These are phyloP conservation scores for Phytomonas sp. DNA, from an alignment of 208 protist species.

Conservation along the genomic window DNA sequence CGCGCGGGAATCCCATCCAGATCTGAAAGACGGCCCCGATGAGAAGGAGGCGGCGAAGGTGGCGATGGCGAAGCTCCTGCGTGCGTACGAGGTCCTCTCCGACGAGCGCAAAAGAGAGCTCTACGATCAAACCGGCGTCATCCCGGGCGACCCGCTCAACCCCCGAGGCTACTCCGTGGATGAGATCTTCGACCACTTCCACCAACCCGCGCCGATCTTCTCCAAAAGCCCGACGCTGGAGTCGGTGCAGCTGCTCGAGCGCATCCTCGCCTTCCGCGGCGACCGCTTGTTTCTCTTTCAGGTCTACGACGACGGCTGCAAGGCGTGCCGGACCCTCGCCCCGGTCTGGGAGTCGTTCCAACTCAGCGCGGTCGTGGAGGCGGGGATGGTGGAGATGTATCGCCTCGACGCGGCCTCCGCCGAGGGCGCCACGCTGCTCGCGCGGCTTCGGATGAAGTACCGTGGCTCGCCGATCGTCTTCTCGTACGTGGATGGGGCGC, in stretches of 20 bases:
- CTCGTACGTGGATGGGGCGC: conserved; percentile 59
- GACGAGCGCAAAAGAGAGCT: conserved; percentile 53
- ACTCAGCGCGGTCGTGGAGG: conserved; percentile 46
- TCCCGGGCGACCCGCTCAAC: conserved; percentile 48
- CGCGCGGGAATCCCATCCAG: conserved; percentile 77
- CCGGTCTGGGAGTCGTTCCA: conserved; percentile 61
- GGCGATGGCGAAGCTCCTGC: conserved; percentile 71
- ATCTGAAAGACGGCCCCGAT: conserved; percentile 73
- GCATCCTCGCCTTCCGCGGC: conserved; percentile 59
- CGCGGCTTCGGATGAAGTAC: conserved; percentile 18
- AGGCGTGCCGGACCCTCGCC: conserved; percentile 47
- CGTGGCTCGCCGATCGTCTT: conserved; percentile 23
- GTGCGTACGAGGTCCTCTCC: conserved; percentile 70
- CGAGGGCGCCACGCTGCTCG: conserved; percentile 32
- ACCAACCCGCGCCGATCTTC: conserved; percentile 61
- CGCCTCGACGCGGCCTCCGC: conserved; percentile 66
- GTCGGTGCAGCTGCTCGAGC: conserved; percentile 22
- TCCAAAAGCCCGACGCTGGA: conserved; percentile 63
- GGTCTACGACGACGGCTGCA: conserved; percentile 64
- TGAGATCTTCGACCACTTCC: conserved; percentile 66
- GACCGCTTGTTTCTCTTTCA: conserved; percentile 60
- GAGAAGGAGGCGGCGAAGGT: conserved; percentile 82
- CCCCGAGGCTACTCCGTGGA: conserved; percentile 28
- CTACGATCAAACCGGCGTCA: conserved; percentile 67
- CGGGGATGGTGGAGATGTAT: conserved; percentile 59